These are phyloP conservation scores for Diaporthe vexans DNA, from an alignment of 2,329 filamentous ascomycete species.

Conservation along the genomic window DNA sequence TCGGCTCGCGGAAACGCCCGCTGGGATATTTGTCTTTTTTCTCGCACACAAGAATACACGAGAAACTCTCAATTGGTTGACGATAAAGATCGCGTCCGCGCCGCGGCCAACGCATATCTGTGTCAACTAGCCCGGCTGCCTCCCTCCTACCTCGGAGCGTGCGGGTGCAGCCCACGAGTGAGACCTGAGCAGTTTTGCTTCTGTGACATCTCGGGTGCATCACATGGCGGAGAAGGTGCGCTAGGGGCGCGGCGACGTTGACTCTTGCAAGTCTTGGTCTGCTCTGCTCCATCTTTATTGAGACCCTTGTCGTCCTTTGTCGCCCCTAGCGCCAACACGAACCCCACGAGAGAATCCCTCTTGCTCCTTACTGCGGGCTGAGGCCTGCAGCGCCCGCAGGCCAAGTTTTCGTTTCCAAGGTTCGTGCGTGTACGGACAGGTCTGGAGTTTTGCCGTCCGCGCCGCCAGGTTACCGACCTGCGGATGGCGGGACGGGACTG, in stretches of 20 bases:
- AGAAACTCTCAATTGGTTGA: constrained; percentile 35
- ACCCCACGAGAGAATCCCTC: constrained; percentile 18
- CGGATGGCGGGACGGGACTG: constrained; percentile 18
- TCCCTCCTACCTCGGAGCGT: constrained; percentile 1
- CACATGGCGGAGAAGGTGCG: constrained; percentile 15
- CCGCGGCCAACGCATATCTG: not conserved
- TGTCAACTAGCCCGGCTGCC: not conserved
- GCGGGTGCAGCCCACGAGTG: not conserved
- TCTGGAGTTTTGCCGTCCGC: not conserved
- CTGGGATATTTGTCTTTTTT: not conserved
- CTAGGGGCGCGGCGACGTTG: not conserved
- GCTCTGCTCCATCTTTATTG: constrained; percentile 16
- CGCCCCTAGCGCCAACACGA: constrained; percentile 23
- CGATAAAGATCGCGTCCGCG: not conserved
- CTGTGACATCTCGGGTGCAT: constrained; percentile 29
- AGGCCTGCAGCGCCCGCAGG: constrained; percentile 21
- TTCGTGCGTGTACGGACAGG: not conserved
- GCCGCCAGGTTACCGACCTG: not conserved
- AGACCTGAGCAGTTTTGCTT: not conserved
- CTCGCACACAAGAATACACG: constrained; percentile 8
- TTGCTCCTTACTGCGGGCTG: not conserved
- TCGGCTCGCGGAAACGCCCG: constrained; percentile 30
- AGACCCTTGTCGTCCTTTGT: constrained; percentile 21
- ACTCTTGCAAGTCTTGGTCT: constrained; percentile 1
- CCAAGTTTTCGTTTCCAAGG: constrained; percentile 23